Conservation (phyloP, 176 grass and related monocot genomes). For the Avena sativa region DNA sequence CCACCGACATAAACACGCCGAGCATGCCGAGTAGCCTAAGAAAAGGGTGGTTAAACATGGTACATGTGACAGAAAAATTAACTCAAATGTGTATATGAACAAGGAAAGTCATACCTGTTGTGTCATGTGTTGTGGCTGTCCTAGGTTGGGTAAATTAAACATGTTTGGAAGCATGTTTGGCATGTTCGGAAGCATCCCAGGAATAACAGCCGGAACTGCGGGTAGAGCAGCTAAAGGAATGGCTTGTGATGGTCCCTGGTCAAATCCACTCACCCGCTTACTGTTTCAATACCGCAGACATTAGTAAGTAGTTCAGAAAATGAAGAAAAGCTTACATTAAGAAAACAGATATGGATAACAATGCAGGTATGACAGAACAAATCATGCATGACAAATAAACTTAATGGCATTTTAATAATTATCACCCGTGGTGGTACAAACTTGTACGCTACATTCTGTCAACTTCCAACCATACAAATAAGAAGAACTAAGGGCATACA, state of each 20-base stretch:
- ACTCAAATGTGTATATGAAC: not conserved
- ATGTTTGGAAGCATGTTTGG: constrained; percentile 83
- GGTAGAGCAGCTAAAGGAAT: constrained; percentile 53
- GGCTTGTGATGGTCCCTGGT: constrained; percentile 59
- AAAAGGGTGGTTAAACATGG: not conserved
- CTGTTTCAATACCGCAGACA: constrained; percentile 49
- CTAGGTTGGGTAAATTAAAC: constrained; percentile 52
- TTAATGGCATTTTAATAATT: not conserved
- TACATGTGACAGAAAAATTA: not conserved
- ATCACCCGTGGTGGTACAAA: not conserved
- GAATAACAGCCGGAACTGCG: constrained; percentile 44
- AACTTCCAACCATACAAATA: not conserved
- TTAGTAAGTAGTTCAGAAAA: constrained; percentile 43
- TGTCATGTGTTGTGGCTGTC: constrained; percentile 91
- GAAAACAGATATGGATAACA: not conserved
- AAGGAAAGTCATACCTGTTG: constrained; percentile 56
- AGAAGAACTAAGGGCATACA: not conserved
- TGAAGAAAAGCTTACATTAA: not conserved
- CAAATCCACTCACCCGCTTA: constrained; percentile 90
- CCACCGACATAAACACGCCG: constrained; percentile 95
- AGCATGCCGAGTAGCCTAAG: constrained; percentile 87
- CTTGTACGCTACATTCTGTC: not conserved
- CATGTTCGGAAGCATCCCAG: constrained; percentile 81
- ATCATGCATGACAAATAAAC: not conserved
- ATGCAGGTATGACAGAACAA: constrained; percentile 20